Base-by-base conservation (phyloP, 331 rosid species). In the Cydonia oblonga region DNA sequence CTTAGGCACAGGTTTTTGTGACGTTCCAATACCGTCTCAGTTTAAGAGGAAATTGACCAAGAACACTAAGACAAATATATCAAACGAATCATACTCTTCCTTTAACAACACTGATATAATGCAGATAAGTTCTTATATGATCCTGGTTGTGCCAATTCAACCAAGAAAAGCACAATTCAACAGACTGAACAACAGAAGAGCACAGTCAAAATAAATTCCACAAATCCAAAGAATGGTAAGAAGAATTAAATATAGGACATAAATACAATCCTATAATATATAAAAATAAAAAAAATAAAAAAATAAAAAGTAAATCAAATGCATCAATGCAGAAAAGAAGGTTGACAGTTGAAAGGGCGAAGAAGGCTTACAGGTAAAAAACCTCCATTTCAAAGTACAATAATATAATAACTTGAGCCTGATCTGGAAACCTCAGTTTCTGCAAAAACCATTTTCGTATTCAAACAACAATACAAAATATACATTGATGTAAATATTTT, bases 291-390 rank as follows among this genome's bases (percentile, higher is more conserved):
- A 38, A 38, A 38, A 28, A 32, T 10, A 2, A 26, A 22, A 70
- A 7, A 54, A n/a, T n/a, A n/a, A n/a, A 35, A 33, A 18, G 18
- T 9, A 70, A 23, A 56, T 22, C 18, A 7, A 35, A 70, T 70
- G 66, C 18, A 44, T 46, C 57, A 52, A 64, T 58, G 52, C 61
- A 71, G 53, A 29, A 35, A 62, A 70, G 73, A 83, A 73, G 3
- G 58, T 80, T 81, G 78, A 78, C 85, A 12, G 70, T 66, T 33
- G 61, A 18, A 51, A 52, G 54, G 63, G 29, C 22, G 13, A 77
- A 29, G 68, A 84, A 76, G 4, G 52, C 85, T 81, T 76, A 80
- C 87, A n/a, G 68, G 59, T 40, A 53, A 26, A 56, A 40, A 64
- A 40, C 57, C 24, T 14, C 60, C 68, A 68, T 26, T 75, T 83